Conservation (phyloP, 73 alveolate genomes). For the Durusdinium trenchii region DNA sequence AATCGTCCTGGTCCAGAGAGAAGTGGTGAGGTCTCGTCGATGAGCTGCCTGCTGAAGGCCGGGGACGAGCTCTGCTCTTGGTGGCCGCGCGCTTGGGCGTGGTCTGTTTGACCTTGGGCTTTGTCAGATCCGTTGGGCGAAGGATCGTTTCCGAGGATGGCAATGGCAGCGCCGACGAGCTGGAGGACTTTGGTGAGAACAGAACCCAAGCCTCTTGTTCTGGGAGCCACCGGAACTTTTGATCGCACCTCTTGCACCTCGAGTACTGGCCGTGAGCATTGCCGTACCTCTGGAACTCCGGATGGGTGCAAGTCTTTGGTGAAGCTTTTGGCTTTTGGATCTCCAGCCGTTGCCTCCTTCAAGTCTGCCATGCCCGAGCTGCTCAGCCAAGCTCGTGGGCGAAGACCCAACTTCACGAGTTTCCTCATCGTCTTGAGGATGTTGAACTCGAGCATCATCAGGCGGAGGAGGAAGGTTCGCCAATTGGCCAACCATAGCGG, state of each 20-base stretch:
- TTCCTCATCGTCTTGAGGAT: not conserved
- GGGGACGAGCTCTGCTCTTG: no score
- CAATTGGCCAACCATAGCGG: not conserved
- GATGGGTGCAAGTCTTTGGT: not conserved
- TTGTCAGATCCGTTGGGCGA: not conserved
- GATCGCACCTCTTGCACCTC: not conserved
- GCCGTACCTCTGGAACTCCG: slow-evolving; percentile 12
- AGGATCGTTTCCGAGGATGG: slow-evolving; percentile 2
- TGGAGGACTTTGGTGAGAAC: not conserved
- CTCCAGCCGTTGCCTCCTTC: not conserved
- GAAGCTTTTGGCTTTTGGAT: not conserved
- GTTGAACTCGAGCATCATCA: not conserved
- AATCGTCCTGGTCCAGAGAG: no score
- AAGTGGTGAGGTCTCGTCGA: no score
- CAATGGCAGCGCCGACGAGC: not conserved
- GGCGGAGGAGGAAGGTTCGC: not conserved
- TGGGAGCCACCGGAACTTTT: not conserved
- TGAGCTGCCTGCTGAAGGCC: no score
- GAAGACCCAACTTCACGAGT: not conserved
- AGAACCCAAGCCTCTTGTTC: not conserved
- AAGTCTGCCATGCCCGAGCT: not conserved
- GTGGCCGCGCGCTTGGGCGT: no score
- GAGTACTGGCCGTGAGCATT: not conserved
- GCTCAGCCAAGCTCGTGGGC: not conserved
- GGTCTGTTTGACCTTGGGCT: not conserved